Conservation (phyloP, 1,284 basidiomycete species). For the Volvariella volvacea region DNA sequence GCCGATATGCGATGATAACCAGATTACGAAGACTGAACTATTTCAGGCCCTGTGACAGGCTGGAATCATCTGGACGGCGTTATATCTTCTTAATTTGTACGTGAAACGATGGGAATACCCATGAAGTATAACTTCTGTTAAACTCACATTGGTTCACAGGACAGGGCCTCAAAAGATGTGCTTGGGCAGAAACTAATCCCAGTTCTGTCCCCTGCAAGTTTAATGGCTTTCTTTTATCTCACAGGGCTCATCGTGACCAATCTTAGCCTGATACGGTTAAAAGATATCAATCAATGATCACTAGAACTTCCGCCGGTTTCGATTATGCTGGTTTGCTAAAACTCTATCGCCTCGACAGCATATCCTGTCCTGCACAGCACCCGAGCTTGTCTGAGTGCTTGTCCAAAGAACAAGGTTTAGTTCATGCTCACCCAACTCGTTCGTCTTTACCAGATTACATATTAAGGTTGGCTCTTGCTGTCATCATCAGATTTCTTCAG, state of each 20-base stretch:
- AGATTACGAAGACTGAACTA: too few species aligned
- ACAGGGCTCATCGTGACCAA: too few species aligned
- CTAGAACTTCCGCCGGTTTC: constrained; percentile 8
- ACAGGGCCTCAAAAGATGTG: too few species aligned
- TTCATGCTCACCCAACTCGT: background rate
- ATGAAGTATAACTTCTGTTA: background rate
- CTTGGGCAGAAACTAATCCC: too few species aligned
- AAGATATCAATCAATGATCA: constrained; percentile 1
- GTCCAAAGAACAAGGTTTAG: constrained; percentile 10
- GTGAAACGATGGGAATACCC: background rate
- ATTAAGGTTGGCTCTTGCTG: constrained; percentile 17
- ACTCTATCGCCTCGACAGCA: constrained; percentile 16
- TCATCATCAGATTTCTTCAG: constrained; percentile 18
- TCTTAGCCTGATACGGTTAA: too few species aligned
- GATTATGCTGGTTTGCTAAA: constrained; percentile 16
- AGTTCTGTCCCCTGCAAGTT: too few species aligned
- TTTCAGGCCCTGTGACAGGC: background rate
- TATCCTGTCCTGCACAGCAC: constrained; percentile 13
- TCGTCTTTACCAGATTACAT: constrained; percentile 14
- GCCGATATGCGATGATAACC: too few species aligned
- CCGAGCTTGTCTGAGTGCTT: constrained; percentile 10
- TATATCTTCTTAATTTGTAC: constrained; percentile 3
- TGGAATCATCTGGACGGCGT: background rate
- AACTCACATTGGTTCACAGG: too few species aligned
- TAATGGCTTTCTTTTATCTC: too few species aligned